These are phyloP conservation scores for Lentinus polychrous DNA, from an alignment of 1,284 basidiomycete species.

Conservation along the genomic window DNA sequence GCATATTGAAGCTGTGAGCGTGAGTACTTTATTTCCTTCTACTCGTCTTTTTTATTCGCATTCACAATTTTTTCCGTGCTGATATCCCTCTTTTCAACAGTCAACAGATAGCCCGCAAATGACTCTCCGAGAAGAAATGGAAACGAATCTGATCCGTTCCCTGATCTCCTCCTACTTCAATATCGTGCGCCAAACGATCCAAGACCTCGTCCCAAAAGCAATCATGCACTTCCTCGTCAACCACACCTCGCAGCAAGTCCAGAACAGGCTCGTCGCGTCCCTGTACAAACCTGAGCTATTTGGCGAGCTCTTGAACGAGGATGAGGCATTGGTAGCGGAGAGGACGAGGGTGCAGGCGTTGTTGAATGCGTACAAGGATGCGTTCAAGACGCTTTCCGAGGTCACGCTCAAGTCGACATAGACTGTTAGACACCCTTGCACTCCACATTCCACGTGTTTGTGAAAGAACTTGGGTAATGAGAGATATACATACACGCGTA, in stretches of 20 bases:
- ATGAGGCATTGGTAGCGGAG: slow-evolving; percentile 92
- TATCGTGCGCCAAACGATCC: slow-evolving; percentile 94
- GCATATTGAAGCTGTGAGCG: slow-evolving; percentile 87
- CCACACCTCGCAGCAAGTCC: slow-evolving; percentile 92
- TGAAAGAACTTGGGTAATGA: too few relatives aligned
- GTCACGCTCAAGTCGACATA: slow-evolving; percentile 63
- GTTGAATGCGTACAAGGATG: slow-evolving; percentile 95
- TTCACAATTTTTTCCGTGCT: background rate
- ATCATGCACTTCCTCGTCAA: slow-evolving; percentile 97
- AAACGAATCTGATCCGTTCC: slow-evolving; percentile 90
- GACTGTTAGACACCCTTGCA: too few relatives aligned
- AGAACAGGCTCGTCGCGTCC: slow-evolving; percentile 88
- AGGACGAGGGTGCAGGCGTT: slow-evolving; percentile 90
- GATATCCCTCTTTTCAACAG: slow-evolving; percentile 21
- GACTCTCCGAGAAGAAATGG: slow-evolving; percentile 88
- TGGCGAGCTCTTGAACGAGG: slow-evolving; percentile 88
- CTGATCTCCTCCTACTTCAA: slow-evolving; percentile 95
- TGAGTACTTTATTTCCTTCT: background rate
- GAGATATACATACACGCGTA: too few relatives aligned
- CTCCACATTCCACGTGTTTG: background rate
- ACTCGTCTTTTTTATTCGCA: background rate
- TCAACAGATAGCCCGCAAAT: slow-evolving; percentile 52
- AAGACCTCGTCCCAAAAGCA: slow-evolving; percentile 95
- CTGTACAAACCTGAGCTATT: slow-evolving; percentile 96
- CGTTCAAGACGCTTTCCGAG: slow-evolving; percentile 83